These are phyloP conservation scores for Ophiostoma sp. DNA, from an alignment of 2,329 filamentous ascomycete species.

Conservation along the genomic window DNA sequence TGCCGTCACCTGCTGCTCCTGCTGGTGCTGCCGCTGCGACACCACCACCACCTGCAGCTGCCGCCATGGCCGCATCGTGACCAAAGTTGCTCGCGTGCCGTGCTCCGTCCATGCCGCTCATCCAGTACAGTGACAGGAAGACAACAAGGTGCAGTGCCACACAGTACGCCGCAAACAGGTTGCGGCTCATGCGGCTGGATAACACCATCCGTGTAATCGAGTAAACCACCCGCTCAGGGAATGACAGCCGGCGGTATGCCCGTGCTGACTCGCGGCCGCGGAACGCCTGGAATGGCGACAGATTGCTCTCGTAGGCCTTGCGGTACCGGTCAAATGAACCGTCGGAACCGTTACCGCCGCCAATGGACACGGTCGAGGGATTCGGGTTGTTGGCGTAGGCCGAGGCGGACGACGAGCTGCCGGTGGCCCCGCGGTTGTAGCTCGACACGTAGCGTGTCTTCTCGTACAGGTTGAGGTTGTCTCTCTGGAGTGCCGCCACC, in stretches of 20 bases:
- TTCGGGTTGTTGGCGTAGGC: conserved; percentile 68
- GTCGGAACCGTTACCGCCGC: conserved; percentile 59
- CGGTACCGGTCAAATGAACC: conserved; percentile 81
- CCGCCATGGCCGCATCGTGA: conserved; percentile 47
- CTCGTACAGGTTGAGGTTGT: conserved; percentile 94
- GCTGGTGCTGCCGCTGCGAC: conserved; percentile 35
- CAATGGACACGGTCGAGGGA: conserved; percentile 65
- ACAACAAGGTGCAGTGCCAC: conserved; percentile 84
- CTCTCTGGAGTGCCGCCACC: conserved; percentile 87
- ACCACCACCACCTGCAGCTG: conserved; percentile 40
- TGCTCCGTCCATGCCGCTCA: conserved; percentile 68
- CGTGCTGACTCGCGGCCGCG: conserved; percentile 87
- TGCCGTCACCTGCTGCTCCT: conserved; percentile 36
- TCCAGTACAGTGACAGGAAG: conserved; percentile 83
- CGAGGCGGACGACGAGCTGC: conserved; percentile 65
- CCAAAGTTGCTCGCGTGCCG: conserved; percentile 59
- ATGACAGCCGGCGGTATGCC: conserved; percentile 88
- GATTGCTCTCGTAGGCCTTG: conserved; percentile 89
- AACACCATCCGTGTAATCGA: conserved; percentile 88
- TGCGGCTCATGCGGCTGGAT: conserved; percentile 84
- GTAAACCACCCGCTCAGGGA: conserved; percentile 87
- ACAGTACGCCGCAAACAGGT: conserved; percentile 91
- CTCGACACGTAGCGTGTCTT: conserved; percentile 96
- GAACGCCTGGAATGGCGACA: conserved; percentile 95
- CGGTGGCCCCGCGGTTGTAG: conserved; percentile 69